Conservation (phyloP, 176 grass and related monocot genomes). For the Secale cereale region DNA sequence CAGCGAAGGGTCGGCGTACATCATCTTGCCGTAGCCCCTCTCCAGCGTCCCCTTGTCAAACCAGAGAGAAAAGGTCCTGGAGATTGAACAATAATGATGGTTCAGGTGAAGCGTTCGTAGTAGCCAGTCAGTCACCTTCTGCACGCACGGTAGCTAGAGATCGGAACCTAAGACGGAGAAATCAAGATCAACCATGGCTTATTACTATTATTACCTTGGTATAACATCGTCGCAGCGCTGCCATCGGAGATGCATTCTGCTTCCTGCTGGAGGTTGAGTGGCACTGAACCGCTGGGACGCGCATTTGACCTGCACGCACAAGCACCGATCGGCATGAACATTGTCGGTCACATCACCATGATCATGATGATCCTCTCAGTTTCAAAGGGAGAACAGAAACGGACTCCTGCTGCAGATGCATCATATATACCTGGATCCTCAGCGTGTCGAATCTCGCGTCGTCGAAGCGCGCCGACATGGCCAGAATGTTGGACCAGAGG, state of each 20-base stretch:
- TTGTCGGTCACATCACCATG: neutral
- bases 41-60: conserved; percentile 6
- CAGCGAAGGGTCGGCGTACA: neutral
- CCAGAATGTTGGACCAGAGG: neutral
- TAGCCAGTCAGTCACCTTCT: neutral
- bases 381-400: neutral
- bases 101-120: neutral
- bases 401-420: neutral
- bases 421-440: neutral
- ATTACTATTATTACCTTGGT: neutral
- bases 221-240: neutral
- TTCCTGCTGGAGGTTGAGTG: neutral
- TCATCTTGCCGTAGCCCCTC: conserved; percentile 3
- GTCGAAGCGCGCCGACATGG: neutral
- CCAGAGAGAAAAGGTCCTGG: neutral
- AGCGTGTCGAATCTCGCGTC: neutral
- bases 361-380: neutral
- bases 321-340: neutral
- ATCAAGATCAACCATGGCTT: neutral
- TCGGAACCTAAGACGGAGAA: neutral
- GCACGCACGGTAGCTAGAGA: neutral
- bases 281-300: neutral
- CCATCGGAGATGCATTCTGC: neutral
- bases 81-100: neutral
- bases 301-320: neutral